These are phyloP conservation scores for Agapanthus africanus DNA, from an alignment of 106 monocot genomes.

Conservation along the genomic window DNA sequence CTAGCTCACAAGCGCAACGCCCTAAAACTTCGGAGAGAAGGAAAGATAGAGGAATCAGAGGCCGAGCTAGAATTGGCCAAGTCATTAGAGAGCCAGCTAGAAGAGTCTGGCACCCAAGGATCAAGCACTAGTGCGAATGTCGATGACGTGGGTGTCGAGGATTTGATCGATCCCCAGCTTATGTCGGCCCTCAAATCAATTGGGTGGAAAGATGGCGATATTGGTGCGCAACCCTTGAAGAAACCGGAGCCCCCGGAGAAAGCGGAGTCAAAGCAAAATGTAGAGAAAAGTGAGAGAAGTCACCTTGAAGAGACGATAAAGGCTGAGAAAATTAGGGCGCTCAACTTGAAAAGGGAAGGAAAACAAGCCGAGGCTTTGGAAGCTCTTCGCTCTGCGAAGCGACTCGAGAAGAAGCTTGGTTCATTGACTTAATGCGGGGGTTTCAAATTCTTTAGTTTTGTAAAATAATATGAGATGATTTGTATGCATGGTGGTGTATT, in stretches of 20 bases:
- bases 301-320: constrained; percentile 78
- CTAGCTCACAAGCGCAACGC: constrained; percentile 89
- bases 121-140: constrained; percentile 4
- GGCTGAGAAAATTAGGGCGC: constrained; percentile 69
- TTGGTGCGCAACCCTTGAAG: constrained; percentile 11
- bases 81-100: constrained; percentile 68
- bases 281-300: constrained; percentile 22
- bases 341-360: constrained; percentile 68
- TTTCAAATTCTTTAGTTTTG: background rate
- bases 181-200: constrained; percentile 73
- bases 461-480: too few species aligned
- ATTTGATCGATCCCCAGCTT: constrained; percentile 86
- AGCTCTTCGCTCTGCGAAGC: constrained; percentile 74
- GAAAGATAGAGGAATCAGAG: constrained; percentile 78
- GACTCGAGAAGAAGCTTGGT: constrained; percentile 63
- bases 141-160: constrained; percentile 40
- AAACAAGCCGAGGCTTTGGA: constrained; percentile 84
- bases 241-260: background rate
- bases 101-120: constrained; percentile 35
- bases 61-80: constrained; percentile 73
- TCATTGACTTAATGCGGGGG: constrained; percentile 14
- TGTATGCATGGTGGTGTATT: background rate
- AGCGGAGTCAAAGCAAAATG: constrained; percentile 4
- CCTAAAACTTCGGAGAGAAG: constrained; percentile 84
- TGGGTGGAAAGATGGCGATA: constrained; percentile 66